Evolutionary conservation across 2,329 filamentous ascomycete species (phyloP).

Genomic region (Scytalidium sp.): DNA sequence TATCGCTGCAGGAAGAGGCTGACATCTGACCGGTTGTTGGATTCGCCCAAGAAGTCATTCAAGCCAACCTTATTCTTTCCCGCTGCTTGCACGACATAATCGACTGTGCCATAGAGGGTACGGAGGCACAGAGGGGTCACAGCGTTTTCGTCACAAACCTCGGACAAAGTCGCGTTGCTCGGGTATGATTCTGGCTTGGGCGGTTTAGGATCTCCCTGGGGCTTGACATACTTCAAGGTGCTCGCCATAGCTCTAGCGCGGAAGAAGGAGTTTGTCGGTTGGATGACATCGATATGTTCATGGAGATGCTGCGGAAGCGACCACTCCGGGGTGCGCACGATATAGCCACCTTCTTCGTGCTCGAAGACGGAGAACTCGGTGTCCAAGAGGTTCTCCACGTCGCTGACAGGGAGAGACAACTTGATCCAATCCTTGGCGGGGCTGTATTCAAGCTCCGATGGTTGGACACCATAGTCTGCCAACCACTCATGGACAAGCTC

Average conservation of each 20-base stretch:
- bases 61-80: slow-evolving; percentile 19
- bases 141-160: slow-evolving; percentile 48
- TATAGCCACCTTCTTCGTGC: slow-evolving; percentile 44
- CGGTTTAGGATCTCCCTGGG: too few species aligned
- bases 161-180: background rate
- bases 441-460: slow-evolving; percentile 36
- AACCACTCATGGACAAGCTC: slow-evolving; percentile 52
- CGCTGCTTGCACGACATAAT: slow-evolving; percentile 12
- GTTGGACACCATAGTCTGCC: slow-evolving; percentile 43
- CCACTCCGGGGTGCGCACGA: slow-evolving; percentile 50
- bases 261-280: slow-evolving; percentile 57
- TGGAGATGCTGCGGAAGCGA: slow-evolving; percentile 52
- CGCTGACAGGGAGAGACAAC: slow-evolving; percentile 44
- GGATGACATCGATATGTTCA: slow-evolving; percentile 52
- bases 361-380: slow-evolving; percentile 47
- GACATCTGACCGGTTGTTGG: slow-evolving; percentile 17
- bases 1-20: slow-evolving; percentile 16
- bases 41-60: slow-evolving; percentile 20
- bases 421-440: slow-evolving; percentile 53
- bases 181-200: too few species aligned
- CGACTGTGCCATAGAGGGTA: slow-evolving; percentile 17
- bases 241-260: too few species aligned
- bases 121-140: slow-evolving; percentile 18
- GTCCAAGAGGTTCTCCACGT: slow-evolving; percentile 47
- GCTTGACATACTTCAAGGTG: too few species aligned